Evolutionary conservation across 2,329 filamentous ascomycete species (phyloP), one percentile per base, ranked within the genome.

Genomic region (Zopfia rhizophila): DNA sequence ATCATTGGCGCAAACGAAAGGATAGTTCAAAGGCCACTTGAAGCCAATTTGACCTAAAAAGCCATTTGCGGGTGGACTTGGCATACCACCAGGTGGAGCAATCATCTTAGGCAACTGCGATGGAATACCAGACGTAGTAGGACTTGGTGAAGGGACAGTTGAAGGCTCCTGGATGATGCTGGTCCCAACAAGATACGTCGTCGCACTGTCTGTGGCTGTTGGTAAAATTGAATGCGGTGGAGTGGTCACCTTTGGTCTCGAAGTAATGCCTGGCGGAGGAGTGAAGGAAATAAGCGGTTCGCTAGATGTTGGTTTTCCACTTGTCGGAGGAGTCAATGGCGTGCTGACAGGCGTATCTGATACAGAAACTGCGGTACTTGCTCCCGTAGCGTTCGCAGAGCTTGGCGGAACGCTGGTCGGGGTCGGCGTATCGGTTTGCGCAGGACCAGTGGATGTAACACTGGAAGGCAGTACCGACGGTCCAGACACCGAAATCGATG

Each of bases 21-120:
- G 76, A 71, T 94, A 99, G 75, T 95, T 93, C 58, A 96, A 81
- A 1, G 83, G 82, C 64, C 85, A 88, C 39, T 84, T 77, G 80
- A 97, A 97, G 23, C 89, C 94, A 53, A 97, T 81, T 68, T 96
- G 91, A 58, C 96, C 87, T 58, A 89, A 73, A 3, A 83, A 85
- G 1, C 83, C 85, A 57, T 89, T 88, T 3, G 78, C 73, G 0
- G 90, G 88, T 6, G 58, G 51, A 4, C 74, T 48, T 14, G 79
- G 76, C 36, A 82, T 78, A 21, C 82, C 82, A 44, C 82, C 79
- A 28, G 84, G 82, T 7, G 91, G 90, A 19, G 86, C 83, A 55
- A 97, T 92, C 30, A 89, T 82, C 61, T 84, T 84, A 14, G 91
- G 91, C 47, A 95, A 79, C 24, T 78, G 77, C 0, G 84, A 82